Base-by-base conservation (phyloP, 2,329 filamentous ascomycete genomes). In the Trichoderma harzianum region DNA sequence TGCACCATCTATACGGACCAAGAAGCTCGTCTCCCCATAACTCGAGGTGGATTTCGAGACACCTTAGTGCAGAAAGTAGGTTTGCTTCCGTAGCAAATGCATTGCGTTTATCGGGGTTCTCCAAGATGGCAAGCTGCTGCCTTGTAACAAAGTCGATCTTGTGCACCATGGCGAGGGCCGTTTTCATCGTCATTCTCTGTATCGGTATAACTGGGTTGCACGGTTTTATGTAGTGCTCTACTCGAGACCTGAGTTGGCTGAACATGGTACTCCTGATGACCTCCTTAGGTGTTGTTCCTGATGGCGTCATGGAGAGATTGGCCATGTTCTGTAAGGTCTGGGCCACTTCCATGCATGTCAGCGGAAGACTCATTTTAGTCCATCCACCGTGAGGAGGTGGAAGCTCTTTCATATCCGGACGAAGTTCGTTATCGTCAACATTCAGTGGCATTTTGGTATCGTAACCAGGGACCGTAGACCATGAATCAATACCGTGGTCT, bases 291-390 rank as follows among this genome's bases (percentile, higher is more conserved):
- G 72, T 72, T 0, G 70, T 36, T 2, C 36, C 72, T 1, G 71
- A 64, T 3, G 73, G 57, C 0, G 76, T 73, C 1, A 71, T 74
- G 1, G 73, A 75, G 51, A 79, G 71, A 2, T 78, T 72, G 2
- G 74, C 73, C 3, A 80, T 70, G 0, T 72, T 75, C 12, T 74
- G 75, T 71, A 77, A 77, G 1, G 74, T 75, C 18, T 75, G 73
- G 0, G 84, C 82, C 1, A 87, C 82, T 63, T 89, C 85, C 73
- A 86, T 86, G 6, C 84, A 83, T n/a, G 88, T 83, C 3, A 90
- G 77, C 12, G 82, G 83, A 70, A 89, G 85, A 0, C 87, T 86
- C 84, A 90, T 89, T 34, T 87, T 84, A 0, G 89, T 90, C 78
- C 87, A 89, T 18, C 86, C 85, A 3, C 78, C 74, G 2, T 85